Base-by-base conservation (phyloP, 164 flowering plant genomes). In the Hamamelis virginiana region DNA sequence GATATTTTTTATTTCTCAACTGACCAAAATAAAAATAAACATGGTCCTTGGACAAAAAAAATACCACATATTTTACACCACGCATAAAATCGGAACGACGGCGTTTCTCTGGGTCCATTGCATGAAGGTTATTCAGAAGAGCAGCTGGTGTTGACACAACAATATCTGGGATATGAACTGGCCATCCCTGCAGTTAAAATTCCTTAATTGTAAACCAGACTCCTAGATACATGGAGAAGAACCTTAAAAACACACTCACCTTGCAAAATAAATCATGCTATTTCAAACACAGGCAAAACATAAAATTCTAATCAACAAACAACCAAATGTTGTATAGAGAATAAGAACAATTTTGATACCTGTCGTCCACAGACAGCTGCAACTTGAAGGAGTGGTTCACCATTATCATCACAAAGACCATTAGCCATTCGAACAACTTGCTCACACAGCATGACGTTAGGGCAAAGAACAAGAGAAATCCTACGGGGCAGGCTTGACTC, bases 71-170 rank as follows among this genome's bases (percentile, higher is more conserved):
- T 81, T 91, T 89, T 5, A 91, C 90, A 71, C 85, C 72, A 14
- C 90, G 87, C 45, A 92, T 46, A 71, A 95, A 91, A 33, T 82
- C 80, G 59, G 79, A 43, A 23, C 90, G 88, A 5, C 89, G 84
- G 5, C 76, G 61, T 64, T 68, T 92, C 67, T 87, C 86, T 22
- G 85, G 86, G 43, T 91, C 97, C 65, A 89, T 70, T 21, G 85
- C 83, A 74, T 72, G 72, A 16, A 89, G 86, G 76, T 82, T 83
- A 76, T 95, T 95, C 71, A 95, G 79, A 69, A 95, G 89, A 51
- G 99, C 91, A 66, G 90, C 99, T 23, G 99, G 97, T 5, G 99
- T 92, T 27, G 99, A 87, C 23, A 95, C 98, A 71, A 95, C 66
- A 65, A 92, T 80, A 80, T 91, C 89, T 1, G 96, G 98, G 41